These are phyloP conservation scores for Hypoxylon rickii DNA, from an alignment of 495 filamentous ascomycete species.

Conservation along the genomic window DNA sequence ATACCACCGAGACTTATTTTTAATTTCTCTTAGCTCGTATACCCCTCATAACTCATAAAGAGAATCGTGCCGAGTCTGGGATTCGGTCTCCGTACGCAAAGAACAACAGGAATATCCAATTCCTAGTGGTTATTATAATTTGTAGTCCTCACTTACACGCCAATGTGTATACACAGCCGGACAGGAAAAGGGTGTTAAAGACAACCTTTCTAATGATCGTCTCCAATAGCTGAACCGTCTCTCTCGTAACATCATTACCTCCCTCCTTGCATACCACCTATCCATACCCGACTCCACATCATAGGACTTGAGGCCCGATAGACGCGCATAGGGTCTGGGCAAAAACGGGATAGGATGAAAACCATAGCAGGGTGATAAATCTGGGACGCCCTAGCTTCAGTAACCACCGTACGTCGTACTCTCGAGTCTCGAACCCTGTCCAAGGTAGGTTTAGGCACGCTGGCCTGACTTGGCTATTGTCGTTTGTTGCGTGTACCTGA, in stretches of 20 bases:
- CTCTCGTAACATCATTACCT: conserved; percentile 10
- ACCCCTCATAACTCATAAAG: no score
- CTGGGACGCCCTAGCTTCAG: conserved; percentile 20
- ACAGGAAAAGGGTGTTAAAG: no score
- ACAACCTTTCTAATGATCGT: no score
- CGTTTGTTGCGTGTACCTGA: conserved; percentile 3
- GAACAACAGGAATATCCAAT: no score
- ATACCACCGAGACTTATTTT: not conserved
- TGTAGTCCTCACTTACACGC: no score
- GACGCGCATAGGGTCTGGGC: conserved; percentile 20
- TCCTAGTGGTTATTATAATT: no score
- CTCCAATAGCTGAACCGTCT: no score
- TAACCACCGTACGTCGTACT: conserved; percentile 7
- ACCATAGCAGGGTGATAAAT: conserved; percentile 16
- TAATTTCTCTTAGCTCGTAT: no score
- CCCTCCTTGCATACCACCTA: not conserved
- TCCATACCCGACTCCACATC: conserved; percentile 21
- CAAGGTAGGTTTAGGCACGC: not conserved
- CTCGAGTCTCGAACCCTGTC: conserved; percentile 3
- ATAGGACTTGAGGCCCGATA: conserved; percentile 34
- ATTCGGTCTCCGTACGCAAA: no score
- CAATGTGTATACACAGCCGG: no score
- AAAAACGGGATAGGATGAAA: conserved; percentile 15
- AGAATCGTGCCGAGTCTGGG: no score
- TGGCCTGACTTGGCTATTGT: conserved; percentile 10